These are phyloP conservation scores for Didymella arachidicola DNA, from an alignment of 2,329 filamentous ascomycete species.

Conservation along the genomic window DNA sequence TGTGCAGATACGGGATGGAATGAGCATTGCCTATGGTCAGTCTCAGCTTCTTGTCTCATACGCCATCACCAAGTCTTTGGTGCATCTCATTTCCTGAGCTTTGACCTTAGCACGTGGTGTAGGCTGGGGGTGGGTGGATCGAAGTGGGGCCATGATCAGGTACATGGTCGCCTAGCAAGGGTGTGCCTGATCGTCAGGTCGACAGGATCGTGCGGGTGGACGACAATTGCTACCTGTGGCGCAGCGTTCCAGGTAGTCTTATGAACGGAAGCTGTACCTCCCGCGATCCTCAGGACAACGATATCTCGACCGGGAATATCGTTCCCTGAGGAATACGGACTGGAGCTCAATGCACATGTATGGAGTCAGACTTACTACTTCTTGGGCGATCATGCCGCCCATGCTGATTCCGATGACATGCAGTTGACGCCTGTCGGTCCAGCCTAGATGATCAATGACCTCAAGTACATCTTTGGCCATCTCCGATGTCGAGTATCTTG, in stretches of 20 bases:
- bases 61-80: background rate
- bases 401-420: conserved; percentile 82
- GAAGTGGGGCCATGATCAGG: conserved; percentile 29
- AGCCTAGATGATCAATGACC: conserved; percentile 72
- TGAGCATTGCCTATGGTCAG: conserved; percentile 48
- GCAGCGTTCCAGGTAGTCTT: conserved; percentile 19
- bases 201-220: background rate
- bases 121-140: conserved; percentile 32
- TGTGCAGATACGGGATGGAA: conserved; percentile 59
- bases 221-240: conserved; percentile 28
- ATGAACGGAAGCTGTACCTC: conserved; percentile 37
- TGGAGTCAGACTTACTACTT: conserved; percentile 62
- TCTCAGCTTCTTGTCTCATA: conserved; percentile 9
- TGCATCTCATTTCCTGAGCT: background rate
- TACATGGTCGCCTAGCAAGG: conserved; percentile 35
- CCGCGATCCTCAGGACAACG: conserved; percentile 25
- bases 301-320: background rate
- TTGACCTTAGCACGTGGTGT: background rate
- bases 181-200: conserved; percentile 26
- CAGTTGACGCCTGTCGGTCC: conserved; percentile 65
- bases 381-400: conserved; percentile 92
- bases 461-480: conserved; percentile 84
- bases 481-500: conserved; percentile 80
- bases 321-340: conserved; percentile 5
- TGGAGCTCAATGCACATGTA: conserved; percentile 15